These are phyloP conservation scores for Westerdykella aurantiaca DNA, from an alignment of 2,329 filamentous ascomycete species.

Conservation along the genomic window DNA sequence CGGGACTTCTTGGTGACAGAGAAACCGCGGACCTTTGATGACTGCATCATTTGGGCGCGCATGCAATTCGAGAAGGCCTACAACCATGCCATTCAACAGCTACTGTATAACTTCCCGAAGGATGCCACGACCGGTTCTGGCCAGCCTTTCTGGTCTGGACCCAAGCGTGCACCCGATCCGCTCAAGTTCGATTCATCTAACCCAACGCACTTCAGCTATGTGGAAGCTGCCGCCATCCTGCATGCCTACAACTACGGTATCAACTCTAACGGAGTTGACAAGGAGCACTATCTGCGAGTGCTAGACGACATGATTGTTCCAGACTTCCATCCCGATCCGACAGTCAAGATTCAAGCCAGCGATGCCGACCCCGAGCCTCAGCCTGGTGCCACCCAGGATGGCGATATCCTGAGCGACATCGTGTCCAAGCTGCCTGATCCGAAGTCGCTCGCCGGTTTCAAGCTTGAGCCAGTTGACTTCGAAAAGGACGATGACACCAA, in stretches of 20 bases:
- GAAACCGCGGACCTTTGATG: constrained; percentile 86
- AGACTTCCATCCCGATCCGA: constrained; percentile 84
- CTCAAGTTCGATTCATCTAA: constrained; percentile 84
- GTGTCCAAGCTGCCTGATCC: constrained; percentile 68
- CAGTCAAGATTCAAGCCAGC: constrained; percentile 93
- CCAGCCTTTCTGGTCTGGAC: constrained; percentile 94
- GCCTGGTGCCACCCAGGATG: constrained; percentile 56
- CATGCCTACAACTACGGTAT: constrained; percentile 98
- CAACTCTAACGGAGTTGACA: constrained; percentile 69
- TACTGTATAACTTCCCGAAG: constrained; percentile 96
- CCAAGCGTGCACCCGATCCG: constrained; percentile 90
- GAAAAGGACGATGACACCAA: constrained; percentile 99
- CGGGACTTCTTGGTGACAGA: constrained; percentile 87
- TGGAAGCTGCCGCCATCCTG: constrained; percentile 82
- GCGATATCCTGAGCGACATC: constrained; percentile 68
- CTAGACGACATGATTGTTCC: constrained; percentile 91
- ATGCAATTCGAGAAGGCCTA: constrained; percentile 94
- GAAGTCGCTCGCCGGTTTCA: constrained; percentile 78
- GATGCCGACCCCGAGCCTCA: constrained; percentile 95
- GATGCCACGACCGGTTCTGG: constrained; percentile 83
- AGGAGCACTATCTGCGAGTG: constrained; percentile 69
- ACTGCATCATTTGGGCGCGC: constrained; percentile 94
- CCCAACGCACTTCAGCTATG: constrained; percentile 78
- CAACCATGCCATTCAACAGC: constrained; percentile 91
- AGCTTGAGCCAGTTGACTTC: constrained; percentile 87